Evolutionary conservation across 345 rosid species (phyloP), one percentile per base, ranked within the genome.

Genomic region (Conringia planisiliqua): DNA sequence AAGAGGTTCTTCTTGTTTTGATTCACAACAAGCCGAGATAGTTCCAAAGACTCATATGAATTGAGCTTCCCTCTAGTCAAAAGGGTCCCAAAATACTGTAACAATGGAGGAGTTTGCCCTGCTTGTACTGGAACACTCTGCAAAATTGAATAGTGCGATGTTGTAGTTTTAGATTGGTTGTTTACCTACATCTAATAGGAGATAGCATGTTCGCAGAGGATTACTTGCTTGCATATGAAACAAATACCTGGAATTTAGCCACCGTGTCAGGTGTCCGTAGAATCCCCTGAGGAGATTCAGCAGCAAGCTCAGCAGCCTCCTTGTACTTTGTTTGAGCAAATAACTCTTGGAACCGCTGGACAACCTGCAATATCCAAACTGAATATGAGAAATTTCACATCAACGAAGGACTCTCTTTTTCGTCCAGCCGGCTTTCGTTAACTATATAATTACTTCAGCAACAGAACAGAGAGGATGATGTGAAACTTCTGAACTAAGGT

Each of bases 241-340:
- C 8, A 40, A 50, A 69, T 69, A 95, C 99, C 99, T 96, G 99
- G 85, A 96, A 96, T 77, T 96, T 96, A 58, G 96, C 96, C 59
- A 96, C 97, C 3, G 99, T 96, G 55, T 96, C 99, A 60, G 98
- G 99, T 18, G 99, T 96, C 18, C 99, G 88, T 43, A 96, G 91
- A 63, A 92, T 84, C 65, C 99, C 99, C 81, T 92, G 98, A 7
- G 99, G 99, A 68, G 99, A 92, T 78, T 96, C 99, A 36, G 99
- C 99, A 78, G 99, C 99, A 67, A 96, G 97, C 86, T 96, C 99
- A 63, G 99, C 99, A 46, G 99, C 99, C 84, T 92, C 98, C 82
- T 96, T 96, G 80, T 96, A 96, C 84, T 96, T 96, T 38, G 97
- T 92, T 78, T 96, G 99, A 74, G 99, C 94, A 85, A 96, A 96